Percentiles rank a stretch among this genome's conserved stretches.
Conservation (phyloP, 306 rosid species). For the Fragaria vesca region DNA sequence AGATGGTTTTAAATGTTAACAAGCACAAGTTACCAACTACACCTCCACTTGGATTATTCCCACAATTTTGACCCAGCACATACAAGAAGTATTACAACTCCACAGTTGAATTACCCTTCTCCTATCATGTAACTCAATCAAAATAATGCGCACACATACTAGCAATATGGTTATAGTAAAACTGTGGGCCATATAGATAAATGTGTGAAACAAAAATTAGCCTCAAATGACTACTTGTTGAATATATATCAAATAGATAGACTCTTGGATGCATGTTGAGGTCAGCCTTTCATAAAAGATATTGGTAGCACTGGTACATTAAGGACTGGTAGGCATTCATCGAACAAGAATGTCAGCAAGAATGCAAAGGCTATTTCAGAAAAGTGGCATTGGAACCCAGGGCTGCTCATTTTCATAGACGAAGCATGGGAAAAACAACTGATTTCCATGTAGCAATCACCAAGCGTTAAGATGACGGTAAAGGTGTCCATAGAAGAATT, state of each 20-base stretch:
- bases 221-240: background rate
- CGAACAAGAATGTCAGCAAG: background rate
- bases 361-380: background rate
- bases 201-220: background rate
- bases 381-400: background rate
- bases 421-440: background rate
- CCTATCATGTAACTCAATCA: background rate
- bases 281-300: background rate
- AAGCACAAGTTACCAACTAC: background rate
- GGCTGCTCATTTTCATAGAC: background rate
- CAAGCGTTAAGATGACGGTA: background rate
- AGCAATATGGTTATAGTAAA: background rate
- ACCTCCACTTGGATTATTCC: background rate
- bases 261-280: background rate
- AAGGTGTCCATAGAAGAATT: background rate
- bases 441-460: background rate
- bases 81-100: background rate
- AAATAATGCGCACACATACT: background rate
- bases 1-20: background rate
- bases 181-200: background rate
- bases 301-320: background rate
- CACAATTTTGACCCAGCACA: background rate
- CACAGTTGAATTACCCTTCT: background rate
- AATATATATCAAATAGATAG: background rate
- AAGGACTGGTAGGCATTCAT: background rate